Evolutionary conservation across 2,329 filamentous ascomycete species (phyloP).

Genomic region (Xylariales sp.): DNA sequence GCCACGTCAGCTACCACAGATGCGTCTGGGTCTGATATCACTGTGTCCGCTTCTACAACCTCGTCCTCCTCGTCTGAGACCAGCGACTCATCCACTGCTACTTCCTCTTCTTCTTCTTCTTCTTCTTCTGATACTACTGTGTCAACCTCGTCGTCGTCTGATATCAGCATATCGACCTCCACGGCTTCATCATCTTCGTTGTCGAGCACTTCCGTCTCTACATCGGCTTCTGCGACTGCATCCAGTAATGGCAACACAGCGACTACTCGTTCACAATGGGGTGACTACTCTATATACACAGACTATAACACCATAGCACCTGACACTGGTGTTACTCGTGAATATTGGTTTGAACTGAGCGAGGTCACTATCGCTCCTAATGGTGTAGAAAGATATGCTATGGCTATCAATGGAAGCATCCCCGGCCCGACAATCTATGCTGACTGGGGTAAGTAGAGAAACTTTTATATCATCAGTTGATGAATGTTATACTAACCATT

Average conservation of each 20-base stretch:
- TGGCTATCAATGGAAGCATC: constrained; percentile 36
- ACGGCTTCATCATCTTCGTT: constrained; percentile 3
- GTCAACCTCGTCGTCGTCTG: neutral
- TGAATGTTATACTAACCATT: too few relatives aligned
- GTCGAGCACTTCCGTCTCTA: neutral
- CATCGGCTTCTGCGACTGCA: neutral
- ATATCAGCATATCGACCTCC: constrained; percentile 1
- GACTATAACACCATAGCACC: constrained; percentile 26
- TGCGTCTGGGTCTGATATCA: too few relatives aligned
- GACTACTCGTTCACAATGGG: constrained; percentile 20
- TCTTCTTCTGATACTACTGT: neutral
- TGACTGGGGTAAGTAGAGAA: constrained; percentile 32
- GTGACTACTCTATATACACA: constrained; percentile 31
- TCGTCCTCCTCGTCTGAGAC: too few relatives aligned
- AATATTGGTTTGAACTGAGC: constrained; percentile 21
- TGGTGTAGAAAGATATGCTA: constrained; percentile 20
- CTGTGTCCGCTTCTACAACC: too few relatives aligned
- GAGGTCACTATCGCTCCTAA: constrained; percentile 25
- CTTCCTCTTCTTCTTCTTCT: neutral
- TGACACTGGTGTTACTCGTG: constrained; percentile 33
- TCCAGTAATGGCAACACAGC: constrained; percentile 4
- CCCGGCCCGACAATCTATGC: constrained; percentile 31
- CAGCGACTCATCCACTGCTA: too few relatives aligned
- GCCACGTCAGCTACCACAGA: too few relatives aligned
- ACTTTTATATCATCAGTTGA: too few relatives aligned